These are phyloP conservation scores for Jatropha multifida DNA, from an alignment of 441 rosid species.

Conservation along the genomic window DNA sequence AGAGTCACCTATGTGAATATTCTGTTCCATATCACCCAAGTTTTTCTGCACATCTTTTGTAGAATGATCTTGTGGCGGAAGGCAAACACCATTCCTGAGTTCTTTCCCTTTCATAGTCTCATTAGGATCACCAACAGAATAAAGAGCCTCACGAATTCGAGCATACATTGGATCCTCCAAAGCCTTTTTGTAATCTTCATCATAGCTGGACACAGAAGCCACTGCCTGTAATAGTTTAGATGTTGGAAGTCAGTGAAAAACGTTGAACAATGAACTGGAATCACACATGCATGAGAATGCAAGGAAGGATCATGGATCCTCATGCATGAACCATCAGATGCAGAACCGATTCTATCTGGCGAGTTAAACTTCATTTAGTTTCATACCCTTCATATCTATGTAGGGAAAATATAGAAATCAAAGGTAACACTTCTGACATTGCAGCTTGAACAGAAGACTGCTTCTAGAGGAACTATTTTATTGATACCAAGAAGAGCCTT, in stretches of 20 bases:
- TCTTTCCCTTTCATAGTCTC: conserved; percentile 26
- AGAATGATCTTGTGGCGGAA: conserved; percentile 27
- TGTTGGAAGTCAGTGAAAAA: conserved; percentile 21
- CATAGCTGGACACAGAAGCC: conserved; percentile 46
- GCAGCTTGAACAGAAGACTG: not conserved
- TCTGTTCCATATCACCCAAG: conserved; percentile 18
- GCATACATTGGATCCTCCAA: conserved; percentile 62
- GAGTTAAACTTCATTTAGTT: not conserved
- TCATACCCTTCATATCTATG: not conserved
- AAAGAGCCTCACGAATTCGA: conserved; percentile 56
- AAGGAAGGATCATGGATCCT: conserved; percentile 9
- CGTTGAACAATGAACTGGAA: conserved; percentile 6
- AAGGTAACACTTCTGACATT: not conserved
- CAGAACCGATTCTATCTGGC: not conserved
- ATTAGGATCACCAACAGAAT: conserved; percentile 32
- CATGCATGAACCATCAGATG: conserved; percentile 4
- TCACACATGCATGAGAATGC: not conserved
- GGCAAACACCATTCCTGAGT: conserved; percentile 17
- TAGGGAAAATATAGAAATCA: not conserved
- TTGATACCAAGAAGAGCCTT: not conserved
- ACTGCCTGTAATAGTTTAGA: conserved; percentile 54
- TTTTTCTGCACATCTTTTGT: conserved; percentile 17
- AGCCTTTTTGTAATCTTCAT: conserved; percentile 63
- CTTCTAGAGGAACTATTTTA: not conserved
- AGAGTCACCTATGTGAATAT: conserved; percentile 21